These are phyloP conservation scores for Aspergillus sp. DNA, from an alignment of 2,329 filamentous ascomycete genomes.

Conservation along the genomic window DNA sequence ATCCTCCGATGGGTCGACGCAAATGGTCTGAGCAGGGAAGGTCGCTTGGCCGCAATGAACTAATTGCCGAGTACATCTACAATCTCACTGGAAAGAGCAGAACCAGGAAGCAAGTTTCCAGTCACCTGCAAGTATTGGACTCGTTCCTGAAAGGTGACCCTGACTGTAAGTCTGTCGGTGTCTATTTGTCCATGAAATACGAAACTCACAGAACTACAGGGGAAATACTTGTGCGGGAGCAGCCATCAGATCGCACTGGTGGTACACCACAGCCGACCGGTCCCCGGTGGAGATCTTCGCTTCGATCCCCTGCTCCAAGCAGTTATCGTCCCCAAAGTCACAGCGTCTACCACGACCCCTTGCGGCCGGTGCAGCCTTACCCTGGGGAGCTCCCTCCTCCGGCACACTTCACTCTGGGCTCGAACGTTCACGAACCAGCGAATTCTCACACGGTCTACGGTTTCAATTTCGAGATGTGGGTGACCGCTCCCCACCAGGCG, in stretches of 20 bases:
- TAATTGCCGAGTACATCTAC: slow-evolving; percentile 54
- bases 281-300: slow-evolving; percentile 26
- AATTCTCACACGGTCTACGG: slow-evolving; percentile 22
- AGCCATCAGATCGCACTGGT: slow-evolving; percentile 26
- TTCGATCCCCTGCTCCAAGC: slow-evolving; percentile 26
- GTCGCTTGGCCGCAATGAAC: slow-evolving; percentile 54
- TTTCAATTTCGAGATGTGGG: slow-evolving; percentile 43
- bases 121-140: slow-evolving; percentile 58
- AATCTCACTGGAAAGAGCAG: slow-evolving; percentile 48
- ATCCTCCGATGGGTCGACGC: slow-evolving; percentile 51
- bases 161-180: slow-evolving; percentile 40
- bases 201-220: slow-evolving; percentile 13
- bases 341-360: slow-evolving; percentile 24
- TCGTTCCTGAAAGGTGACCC: slow-evolving; percentile 48
- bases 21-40: slow-evolving; percentile 48
- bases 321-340: slow-evolving; percentile 23
- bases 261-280: slow-evolving; percentile 25
- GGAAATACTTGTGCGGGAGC: slow-evolving; percentile 35
- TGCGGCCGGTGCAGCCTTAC: slow-evolving; percentile 28
- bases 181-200: not conserved
- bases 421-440: slow-evolving; percentile 12
- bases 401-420: slow-evolving; percentile 24
- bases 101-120: slow-evolving; percentile 56
- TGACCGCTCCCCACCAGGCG: slow-evolving; percentile 31
- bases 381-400: slow-evolving; percentile 27